These are phyloP conservation scores for Microthyrium microscopicum DNA, from an alignment of 2,329 filamentous ascomycete species.

Conservation along the genomic window DNA sequence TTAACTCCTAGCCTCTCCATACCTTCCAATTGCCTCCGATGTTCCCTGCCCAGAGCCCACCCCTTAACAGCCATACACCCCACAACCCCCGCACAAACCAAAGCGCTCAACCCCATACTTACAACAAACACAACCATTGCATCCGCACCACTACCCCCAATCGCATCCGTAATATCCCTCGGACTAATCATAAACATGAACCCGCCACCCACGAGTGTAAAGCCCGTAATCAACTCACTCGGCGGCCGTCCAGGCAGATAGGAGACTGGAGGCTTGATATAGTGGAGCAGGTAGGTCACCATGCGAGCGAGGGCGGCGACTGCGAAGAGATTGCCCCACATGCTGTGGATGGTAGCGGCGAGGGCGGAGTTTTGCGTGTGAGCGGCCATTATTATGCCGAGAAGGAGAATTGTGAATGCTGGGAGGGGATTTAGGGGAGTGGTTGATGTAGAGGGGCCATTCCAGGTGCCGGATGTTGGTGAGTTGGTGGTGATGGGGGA, in stretches of 20 bases:
- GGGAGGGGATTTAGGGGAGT: conserved; percentile 81
- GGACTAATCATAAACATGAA: conserved; percentile 85
- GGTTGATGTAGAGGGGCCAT: conserved; percentile 48
- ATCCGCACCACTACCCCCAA: conserved; percentile 52
- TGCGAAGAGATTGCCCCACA: conserved; percentile 77
- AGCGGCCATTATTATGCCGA: conserved; percentile 90
- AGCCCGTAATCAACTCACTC: conserved; percentile 72
- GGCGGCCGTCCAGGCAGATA: conserved; percentile 71
- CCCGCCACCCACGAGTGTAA: conserved; percentile 75
- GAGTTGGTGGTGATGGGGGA: not conserved
- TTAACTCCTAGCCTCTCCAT: not conserved
- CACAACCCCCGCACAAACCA: conserved; percentile 64
- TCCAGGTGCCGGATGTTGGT: conserved; percentile 27
- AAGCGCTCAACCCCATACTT: conserved; percentile 54
- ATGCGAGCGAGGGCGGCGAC: conserved; percentile 65
- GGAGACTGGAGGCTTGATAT: conserved; percentile 64
- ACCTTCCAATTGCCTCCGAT: not conserved
- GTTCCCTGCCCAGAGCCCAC: conserved; percentile 36
- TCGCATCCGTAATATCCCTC: conserved; percentile 34
- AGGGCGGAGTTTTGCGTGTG: conserved; percentile 74
- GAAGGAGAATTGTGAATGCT: conserved; percentile 65
- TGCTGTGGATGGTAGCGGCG: conserved; percentile 80
- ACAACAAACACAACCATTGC: conserved; percentile 75
- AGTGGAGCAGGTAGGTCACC: conserved; percentile 65
- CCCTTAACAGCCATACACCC: conserved; percentile 60